Evolutionary conservation across 768 basidiomycete species (phyloP).

Genomic region (Rhodotorula sphaerocarpa): DNA sequence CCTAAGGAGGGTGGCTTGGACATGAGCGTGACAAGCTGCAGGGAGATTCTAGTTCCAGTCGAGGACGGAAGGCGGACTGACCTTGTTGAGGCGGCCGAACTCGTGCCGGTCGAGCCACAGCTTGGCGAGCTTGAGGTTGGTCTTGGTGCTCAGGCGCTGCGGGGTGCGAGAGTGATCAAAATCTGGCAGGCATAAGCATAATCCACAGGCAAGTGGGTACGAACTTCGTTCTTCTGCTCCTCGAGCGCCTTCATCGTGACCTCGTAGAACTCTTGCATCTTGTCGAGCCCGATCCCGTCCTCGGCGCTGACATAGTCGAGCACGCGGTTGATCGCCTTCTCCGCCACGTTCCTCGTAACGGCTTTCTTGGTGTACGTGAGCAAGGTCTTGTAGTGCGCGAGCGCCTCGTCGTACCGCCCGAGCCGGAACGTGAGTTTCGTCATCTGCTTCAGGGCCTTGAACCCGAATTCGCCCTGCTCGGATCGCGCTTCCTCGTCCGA

Average conservation of each 20-base stretch:
- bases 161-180: not conserved
- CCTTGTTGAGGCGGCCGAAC: constrained; percentile 72
- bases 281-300: constrained; percentile 54
- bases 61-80: constrained; percentile 39
- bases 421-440: constrained; percentile 85
- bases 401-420: constrained; percentile 66
- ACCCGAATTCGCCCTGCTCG: constrained; percentile 77
- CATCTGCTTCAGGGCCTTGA: constrained; percentile 95
- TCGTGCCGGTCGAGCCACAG: constrained; percentile 94
- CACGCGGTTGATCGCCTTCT: constrained; percentile 97
- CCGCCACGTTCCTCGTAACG: constrained; percentile 89
- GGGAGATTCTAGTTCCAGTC: no score
- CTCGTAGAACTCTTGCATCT: constrained; percentile 91
- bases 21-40: no score
- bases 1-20: not conserved
- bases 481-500: constrained; percentile 85
- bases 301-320: constrained; percentile 70
- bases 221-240: constrained; percentile 91
- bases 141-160: constrained; percentile 86
- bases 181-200: not conserved
- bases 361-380: constrained; percentile 91
- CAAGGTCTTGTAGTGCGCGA: constrained; percentile 74
- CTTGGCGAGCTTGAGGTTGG: constrained; percentile 92
- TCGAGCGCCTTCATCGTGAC: constrained; percentile 78
- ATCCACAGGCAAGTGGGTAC: constrained; percentile 31